These are phyloP conservation scores for Diutina neorugosa DNA, from an alignment of 1,139 yeast species.

Conservation along the genomic window DNA sequence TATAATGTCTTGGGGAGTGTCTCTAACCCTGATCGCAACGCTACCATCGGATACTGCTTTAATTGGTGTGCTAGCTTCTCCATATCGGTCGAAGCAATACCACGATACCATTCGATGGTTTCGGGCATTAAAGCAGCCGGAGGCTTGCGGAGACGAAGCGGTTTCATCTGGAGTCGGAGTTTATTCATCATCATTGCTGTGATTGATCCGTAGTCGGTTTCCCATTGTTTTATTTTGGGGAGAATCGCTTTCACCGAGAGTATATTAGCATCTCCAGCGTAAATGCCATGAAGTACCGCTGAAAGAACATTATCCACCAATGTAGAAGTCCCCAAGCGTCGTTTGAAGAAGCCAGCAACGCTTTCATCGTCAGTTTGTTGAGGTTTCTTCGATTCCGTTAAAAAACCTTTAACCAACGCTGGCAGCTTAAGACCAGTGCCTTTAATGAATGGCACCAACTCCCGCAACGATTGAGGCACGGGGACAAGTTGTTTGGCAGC, in stretches of 20 bases:
- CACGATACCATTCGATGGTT: background rate
- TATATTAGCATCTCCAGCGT: constrained; percentile 69
- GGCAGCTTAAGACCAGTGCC: constrained; percentile 19
- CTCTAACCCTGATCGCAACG: constrained; percentile 41
- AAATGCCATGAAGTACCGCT: constrained; percentile 81
- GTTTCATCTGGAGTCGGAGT: background rate
- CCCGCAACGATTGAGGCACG: background rate
- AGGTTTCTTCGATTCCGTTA: constrained; percentile 14
- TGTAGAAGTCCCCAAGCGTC: constrained; percentile 52
- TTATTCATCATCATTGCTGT: constrained; percentile 14
- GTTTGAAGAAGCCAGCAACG: constrained; percentile 48
- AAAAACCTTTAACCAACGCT: constrained; percentile 27
- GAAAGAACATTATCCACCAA: constrained; percentile 58
- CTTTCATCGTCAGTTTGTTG: constrained; percentile 44
- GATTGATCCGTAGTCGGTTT: constrained; percentile 49
- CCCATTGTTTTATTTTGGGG: constrained; percentile 41
- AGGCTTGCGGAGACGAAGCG: background rate
- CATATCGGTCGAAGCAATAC: constrained; percentile 21
- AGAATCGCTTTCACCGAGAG: constrained; percentile 55
- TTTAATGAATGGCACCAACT: constrained; percentile 19
- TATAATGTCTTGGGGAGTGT: constrained; percentile 33
- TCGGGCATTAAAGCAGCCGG: background rate
- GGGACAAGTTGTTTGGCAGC: constrained; percentile 9
- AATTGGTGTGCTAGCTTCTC: constrained; percentile 20
- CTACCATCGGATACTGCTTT: constrained; percentile 40